phyloP scores from a whole-genome alignment of 108 stramenopile genomes.

The Fragilariopsis cylindrus region DNA sequence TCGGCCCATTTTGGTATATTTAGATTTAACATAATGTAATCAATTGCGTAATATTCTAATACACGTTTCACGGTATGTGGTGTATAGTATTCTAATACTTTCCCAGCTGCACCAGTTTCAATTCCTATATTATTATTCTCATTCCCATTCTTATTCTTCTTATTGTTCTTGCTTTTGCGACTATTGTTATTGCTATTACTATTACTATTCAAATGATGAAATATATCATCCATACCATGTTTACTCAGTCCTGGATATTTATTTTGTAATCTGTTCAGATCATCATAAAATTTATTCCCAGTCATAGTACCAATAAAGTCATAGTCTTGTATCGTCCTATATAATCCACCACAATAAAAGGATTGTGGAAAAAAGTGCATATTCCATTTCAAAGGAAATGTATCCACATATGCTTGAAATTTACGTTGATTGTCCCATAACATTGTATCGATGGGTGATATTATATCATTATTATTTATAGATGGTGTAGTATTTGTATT shows the following conservation, averaged over 20 bases:
- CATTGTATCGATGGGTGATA: conserved; percentile 2
- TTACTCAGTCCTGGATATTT: conserved; percentile 19
- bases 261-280: conserved; percentile 32
- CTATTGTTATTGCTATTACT: neutral
- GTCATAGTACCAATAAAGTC: conserved; percentile 60
- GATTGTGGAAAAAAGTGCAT: conserved; percentile 61
- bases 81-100: conserved; percentile 54
- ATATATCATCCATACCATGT: conserved; percentile 24
- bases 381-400: conserved; percentile 65
- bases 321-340: conserved; percentile 43
- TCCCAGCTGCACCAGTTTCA: conserved; percentile 18
- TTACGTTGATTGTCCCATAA: conserved; percentile 2
- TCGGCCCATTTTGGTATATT: conserved; percentile 58
- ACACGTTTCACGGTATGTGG: conserved; percentile 48
- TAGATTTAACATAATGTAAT: conserved; percentile 51
- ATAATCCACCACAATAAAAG: conserved; percentile 57
- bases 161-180: conserved; percentile 1
- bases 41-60: conserved; percentile 61
- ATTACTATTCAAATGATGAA: conserved; percentile 17
- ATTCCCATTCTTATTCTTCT: conserved; percentile 11
- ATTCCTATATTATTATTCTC: conserved; percentile 19
- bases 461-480: neutral
- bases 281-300: conserved; percentile 32
- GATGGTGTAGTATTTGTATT: neutral
- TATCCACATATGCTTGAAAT: conserved; percentile 61